Percentiles rank a stretch among this genome's conserved stretches.
These are phyloP conservation scores for Populus pruinosa DNA, from an alignment of 345 rosid species.

Conservation along the genomic window DNA sequence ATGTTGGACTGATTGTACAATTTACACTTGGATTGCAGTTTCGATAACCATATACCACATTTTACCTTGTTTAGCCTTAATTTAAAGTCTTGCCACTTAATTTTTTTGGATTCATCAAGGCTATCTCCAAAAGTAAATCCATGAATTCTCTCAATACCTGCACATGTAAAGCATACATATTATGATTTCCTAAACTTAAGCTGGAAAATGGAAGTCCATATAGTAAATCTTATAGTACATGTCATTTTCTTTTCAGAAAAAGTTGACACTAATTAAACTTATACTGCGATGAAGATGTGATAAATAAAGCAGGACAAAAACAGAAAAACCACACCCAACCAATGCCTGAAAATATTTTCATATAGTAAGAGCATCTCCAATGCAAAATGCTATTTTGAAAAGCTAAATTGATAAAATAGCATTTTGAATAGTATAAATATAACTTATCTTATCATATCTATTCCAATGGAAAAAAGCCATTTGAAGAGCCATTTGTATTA, in stretches of 20 bases:
- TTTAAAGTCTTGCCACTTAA: constrained; percentile 74
- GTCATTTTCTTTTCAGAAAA: no score
- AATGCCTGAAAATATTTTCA: no score
- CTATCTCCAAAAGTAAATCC: constrained; percentile 97
- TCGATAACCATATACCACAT: no score
- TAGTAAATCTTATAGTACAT: not conserved
- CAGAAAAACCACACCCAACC: not conserved
- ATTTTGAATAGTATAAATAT: no score
- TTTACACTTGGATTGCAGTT: no score
- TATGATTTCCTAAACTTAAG: not conserved
- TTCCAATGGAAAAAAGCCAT: no score
- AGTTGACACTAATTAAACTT: not conserved
- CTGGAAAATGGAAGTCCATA: not conserved
- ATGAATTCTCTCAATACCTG: constrained; percentile 93
- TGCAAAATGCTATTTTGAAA: no score
- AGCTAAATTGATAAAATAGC: no score
- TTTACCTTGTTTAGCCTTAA: constrained; percentile 68
- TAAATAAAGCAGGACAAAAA: not conserved
- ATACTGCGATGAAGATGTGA: not conserved
- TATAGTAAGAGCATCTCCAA: no score
- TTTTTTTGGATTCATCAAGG: constrained; percentile 54
- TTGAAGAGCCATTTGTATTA: no score
- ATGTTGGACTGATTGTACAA: no score
- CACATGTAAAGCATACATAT: not conserved
- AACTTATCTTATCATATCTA: no score